A percentile compares a stretch with the other conserved stretches of the same genome.
Evolutionary conservation across 2,329 filamentous ascomycete genomes (phyloP).

Genomic region (Gaeumannomyces sp.): DNA sequence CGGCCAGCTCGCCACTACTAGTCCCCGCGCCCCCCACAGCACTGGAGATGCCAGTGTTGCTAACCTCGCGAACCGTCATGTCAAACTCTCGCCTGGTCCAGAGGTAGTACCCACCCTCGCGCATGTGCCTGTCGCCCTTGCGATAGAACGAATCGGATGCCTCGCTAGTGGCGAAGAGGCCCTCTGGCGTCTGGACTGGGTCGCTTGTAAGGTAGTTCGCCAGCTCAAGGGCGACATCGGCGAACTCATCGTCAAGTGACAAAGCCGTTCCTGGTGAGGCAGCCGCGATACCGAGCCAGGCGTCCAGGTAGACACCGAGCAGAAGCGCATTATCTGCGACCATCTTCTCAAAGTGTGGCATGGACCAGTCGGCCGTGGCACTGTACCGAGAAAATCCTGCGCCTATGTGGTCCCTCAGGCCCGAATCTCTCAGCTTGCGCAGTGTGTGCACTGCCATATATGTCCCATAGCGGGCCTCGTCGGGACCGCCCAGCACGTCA

Average conservation of each 20-base stretch:
- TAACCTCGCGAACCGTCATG: constrained; percentile 47
- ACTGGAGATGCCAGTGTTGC: constrained; percentile 20
- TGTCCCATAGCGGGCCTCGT: constrained; percentile 66
- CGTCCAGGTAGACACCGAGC: constrained; percentile 77
- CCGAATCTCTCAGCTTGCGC: constrained; percentile 59
- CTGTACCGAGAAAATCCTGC: constrained; percentile 68
- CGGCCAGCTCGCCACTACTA: constrained; percentile 45
- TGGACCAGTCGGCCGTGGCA: constrained; percentile 83
- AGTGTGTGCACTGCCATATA: constrained; percentile 78
- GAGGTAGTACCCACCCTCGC: constrained; percentile 89
- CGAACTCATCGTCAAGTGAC: constrained; percentile 57
- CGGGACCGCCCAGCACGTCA: constrained; percentile 83
- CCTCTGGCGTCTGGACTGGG: constrained; percentile 59
- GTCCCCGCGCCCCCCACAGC: constrained; percentile 23
- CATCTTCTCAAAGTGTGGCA: constrained; percentile 98
- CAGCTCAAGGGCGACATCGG: constrained; percentile 73
- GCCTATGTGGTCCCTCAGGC: constrained; percentile 50
- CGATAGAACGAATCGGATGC: constrained; percentile 79
- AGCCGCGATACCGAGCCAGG: constrained; percentile 56
- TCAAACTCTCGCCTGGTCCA: constrained; percentile 89
- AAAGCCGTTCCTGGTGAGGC: constrained; percentile 3
- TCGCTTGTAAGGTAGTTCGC: constrained; percentile 71
- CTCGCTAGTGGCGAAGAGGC: constrained; percentile 82
- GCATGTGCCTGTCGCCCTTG: constrained; percentile 70
- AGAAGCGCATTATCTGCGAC: constrained; percentile 88